Base-by-base conservation (phyloP, 805 yeast genomes). In the Blastobotrys chiropterorum region DNA sequence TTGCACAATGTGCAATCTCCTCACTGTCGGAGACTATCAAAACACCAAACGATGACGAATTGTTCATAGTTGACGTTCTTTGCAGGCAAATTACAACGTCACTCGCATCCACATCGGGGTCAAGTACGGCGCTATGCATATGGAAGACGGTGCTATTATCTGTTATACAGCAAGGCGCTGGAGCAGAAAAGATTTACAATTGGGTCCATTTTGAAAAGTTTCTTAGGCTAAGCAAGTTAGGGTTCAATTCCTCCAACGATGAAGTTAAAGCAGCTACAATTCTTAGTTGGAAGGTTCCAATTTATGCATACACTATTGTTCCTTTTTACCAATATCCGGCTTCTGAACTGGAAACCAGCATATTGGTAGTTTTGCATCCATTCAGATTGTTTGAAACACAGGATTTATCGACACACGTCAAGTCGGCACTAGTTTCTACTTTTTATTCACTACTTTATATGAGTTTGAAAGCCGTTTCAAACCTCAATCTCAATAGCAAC, bases 201-300 rank as follows among this genome's bases (percentile, higher is more conserved):
- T 58, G 58, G 59, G 49, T 19, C 11, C 53, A 54, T 45, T 38
- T 54, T 17, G 44, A 43, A 13, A 43, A 49, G 47, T 31, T 52
- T 45, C 34, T 58, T 20, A 42, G 46, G n/a, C 42, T 58, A n/a
- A 42, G 52, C 47, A 48, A 48, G 26, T 16, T 38, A 1, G 59
- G 52, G 7, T 48, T 56, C 46, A 54, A 58, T 44, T 51, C 54
- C 3, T 44, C 31, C 11, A 34, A 45, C n/a, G 22, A 48, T 26
- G 49, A 54, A 16, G 53, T 55, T 15, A 53, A 47, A 40, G 30
- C 52, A 3, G 56, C 58, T 3, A 47, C 59, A 4, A 52, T 56
- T 21, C 44, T 45, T 17, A 48, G 53, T 2, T 58, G 61, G 61
- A 56, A 52, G 14, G 49, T 50, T 4, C 48, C 52, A 14, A 48